A percentile compares a stretch with the other conserved stretches of the same genome.
Evolutionary conservation across 208 protist species (phyloP).

Genomic region (Paratrypanosoma confusum): DNA sequence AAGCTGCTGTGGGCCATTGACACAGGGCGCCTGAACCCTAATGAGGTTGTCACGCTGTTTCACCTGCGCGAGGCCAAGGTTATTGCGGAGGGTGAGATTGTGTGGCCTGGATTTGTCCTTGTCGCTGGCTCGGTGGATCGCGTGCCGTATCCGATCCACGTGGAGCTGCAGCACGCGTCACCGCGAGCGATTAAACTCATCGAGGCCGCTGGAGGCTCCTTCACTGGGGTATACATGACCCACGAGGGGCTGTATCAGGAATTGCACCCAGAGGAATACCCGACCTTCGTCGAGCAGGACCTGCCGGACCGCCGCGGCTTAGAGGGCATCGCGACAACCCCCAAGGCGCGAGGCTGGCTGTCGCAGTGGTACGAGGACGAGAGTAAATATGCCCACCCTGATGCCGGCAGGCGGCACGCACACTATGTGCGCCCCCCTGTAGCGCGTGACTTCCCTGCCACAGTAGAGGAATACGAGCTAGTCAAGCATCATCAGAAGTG

Average conservation of each 20-base stretch:
- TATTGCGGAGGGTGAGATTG: slow-evolving; percentile 56
- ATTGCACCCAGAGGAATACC: slow-evolving; percentile 78
- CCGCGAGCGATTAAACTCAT: slow-evolving; percentile 67
- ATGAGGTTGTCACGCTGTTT: slow-evolving; percentile 82
- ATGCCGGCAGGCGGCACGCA: slow-evolving; percentile 53
- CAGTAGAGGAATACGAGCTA: slow-evolving; percentile 77
- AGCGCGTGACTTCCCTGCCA: slow-evolving; percentile 76
- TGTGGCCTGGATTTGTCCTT: slow-evolving; percentile 84
- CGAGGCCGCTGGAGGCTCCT: slow-evolving; percentile 78
- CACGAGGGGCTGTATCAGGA: slow-evolving; percentile 85
- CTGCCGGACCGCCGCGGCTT: slow-evolving; percentile 72
- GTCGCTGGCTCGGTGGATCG: slow-evolving; percentile 45
- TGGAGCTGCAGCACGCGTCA: slow-evolving; percentile 85
- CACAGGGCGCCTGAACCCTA: slow-evolving; percentile 73
- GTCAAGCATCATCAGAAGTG: slow-evolving; percentile 90
- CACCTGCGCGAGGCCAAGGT: slow-evolving; percentile 64
- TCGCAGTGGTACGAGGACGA: slow-evolving; percentile 83
- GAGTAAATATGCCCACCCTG: slow-evolving; percentile 77
- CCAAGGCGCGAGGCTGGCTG: slow-evolving; percentile 73
- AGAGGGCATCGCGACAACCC: slow-evolving; percentile 57
- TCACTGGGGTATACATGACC: slow-evolving; percentile 82
- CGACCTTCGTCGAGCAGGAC: slow-evolving; percentile 70
- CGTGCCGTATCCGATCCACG: slow-evolving; percentile 71
- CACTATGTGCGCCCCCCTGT: slow-evolving; percentile 75
- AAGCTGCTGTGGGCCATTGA: slow-evolving; percentile 86